Base-by-base conservation (phyloP, 306 rosid species). In the Corylus heterophylla region DNA sequence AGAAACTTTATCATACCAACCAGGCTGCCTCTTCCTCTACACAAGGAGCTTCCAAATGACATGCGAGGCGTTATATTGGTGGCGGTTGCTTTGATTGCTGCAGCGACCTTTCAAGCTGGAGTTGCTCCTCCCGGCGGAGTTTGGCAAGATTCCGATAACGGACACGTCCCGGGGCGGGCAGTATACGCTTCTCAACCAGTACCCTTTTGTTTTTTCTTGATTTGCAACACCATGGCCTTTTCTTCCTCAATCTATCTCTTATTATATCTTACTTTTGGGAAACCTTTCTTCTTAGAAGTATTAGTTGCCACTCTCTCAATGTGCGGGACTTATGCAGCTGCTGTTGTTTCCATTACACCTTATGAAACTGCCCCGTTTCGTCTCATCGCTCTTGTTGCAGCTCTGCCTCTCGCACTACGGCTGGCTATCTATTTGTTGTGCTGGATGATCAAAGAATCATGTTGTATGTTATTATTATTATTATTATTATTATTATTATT, bases 71-170 rank as follows among this genome's bases (percentile, higher is more conserved):
- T 27, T 64, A 42, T 64, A 6, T 0, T 64, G 42, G 45, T 64
- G 18, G 70, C 18, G 14, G 45, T 18, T 29, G 3, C 70, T 29
- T 31, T 64, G n/a, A 64, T 64, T 29, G 45, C 70, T 10, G 70
- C 45, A 12, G 70, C 27, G 45, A 64, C 70, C 14, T 64, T 64
- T 64, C 70, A 64, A 64, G 70, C 70, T 0, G 70, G 70, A 2
- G 44, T 64, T 2, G 3, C 16, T 31, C 70, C 70, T 27, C 70
- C 70, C 0, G 47, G 70, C 8, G 47, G 70, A 16, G 45, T 12
- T 64, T 64, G 47, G 70, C 70, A 64, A 64, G 70, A 64, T 16
- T 3, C 12, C 4, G 7, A 64, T 16, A 2, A 64, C 6, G 47
- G 70, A 29, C 70, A 64, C 10, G 17, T 27, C 18, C 44, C 70